A percentile compares a stretch with the other conserved stretches of the same genome.
Evolutionary conservation across 495 filamentous ascomycete genomes (phyloP).

Genomic region (Cudoniella acicularis): DNA sequence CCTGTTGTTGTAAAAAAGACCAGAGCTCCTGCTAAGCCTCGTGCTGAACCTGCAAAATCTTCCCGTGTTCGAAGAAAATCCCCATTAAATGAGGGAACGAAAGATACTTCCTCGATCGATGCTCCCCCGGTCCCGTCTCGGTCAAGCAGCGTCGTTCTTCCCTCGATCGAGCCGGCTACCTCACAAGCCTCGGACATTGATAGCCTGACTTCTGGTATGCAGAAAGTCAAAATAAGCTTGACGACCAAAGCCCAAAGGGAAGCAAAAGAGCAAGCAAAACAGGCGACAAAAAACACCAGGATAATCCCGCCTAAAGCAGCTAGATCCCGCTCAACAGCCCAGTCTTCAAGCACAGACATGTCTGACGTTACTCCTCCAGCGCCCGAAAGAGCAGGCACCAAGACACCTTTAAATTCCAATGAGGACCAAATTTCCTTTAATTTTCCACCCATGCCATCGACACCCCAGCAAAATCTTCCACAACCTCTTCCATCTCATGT

Average conservation of each 20-base stretch:
- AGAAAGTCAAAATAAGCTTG: constrained; percentile 73
- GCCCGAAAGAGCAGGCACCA: not conserved
- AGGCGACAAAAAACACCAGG: not conserved
- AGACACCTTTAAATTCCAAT: not conserved
- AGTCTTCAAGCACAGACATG: not conserved
- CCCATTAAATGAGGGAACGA: constrained; percentile 17
- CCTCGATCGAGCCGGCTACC: not conserved
- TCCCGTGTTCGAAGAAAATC: constrained; percentile 42
- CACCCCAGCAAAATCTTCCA: constrained; percentile 5
- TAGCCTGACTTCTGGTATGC: constrained; percentile 60
- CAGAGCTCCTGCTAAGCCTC: constrained; percentile 30
- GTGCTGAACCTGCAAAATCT: constrained; percentile 32
- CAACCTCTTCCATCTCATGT: constrained; percentile 2
- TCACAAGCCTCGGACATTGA: constrained; percentile 49
- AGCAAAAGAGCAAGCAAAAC: constrained; percentile 42
- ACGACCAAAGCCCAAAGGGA: constrained; percentile 69
- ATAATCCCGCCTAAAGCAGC: constrained; percentile 30
- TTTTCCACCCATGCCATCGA: constrained; percentile 3
- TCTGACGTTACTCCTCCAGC: not conserved
- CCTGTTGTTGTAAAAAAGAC: constrained; percentile 39
- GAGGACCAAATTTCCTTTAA: not conserved
- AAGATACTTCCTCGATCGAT: constrained; percentile 1
- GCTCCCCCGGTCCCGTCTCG: not conserved
- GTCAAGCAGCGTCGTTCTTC: constrained; percentile 5
- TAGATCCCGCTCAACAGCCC: not conserved